Conservation (phyloP, 2,329 filamentous ascomycete species). For the Claviceps fusiformis region DNA sequence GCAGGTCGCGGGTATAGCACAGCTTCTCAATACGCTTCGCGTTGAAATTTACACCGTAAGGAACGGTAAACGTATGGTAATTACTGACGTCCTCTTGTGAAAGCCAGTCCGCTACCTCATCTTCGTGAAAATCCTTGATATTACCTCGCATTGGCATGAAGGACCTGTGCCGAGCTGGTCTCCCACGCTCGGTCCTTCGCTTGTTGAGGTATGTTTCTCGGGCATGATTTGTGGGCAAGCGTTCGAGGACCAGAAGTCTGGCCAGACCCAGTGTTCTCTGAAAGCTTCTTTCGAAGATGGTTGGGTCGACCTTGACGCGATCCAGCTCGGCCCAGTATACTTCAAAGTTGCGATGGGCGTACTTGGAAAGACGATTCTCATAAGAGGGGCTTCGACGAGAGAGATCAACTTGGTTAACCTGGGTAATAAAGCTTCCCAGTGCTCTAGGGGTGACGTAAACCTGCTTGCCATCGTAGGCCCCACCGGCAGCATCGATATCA, state of each 20-base stretch:
- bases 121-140: slow-evolving; percentile 63
- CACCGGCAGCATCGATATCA: slow-evolving; percentile 74
- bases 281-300: slow-evolving; percentile 75
- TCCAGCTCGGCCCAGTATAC: slow-evolving; percentile 67
- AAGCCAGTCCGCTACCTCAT: slow-evolving; percentile 75
- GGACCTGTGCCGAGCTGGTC: slow-evolving; percentile 32
- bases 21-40: slow-evolving; percentile 68
- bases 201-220: slow-evolving; percentile 59
- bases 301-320: slow-evolving; percentile 65
- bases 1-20: slow-evolving; percentile 65
- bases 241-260: slow-evolving; percentile 65
- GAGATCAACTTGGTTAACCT: slow-evolving; percentile 69
- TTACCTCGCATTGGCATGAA: slow-evolving; percentile 43
- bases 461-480: slow-evolving; percentile 63
- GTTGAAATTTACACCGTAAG: slow-evolving; percentile 47
- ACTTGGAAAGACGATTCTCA: slow-evolving; percentile 76
- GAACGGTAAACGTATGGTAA: slow-evolving; percentile 66
- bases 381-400: slow-evolving; percentile 72
- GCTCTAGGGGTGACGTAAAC: slow-evolving; percentile 70
- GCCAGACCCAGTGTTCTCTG: slow-evolving; percentile 63
- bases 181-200: slow-evolving; percentile 57
- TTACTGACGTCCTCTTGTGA: slow-evolving; percentile 62
- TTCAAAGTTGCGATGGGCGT: slow-evolving; percentile 74
- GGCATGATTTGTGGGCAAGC: slow-evolving; percentile 54
- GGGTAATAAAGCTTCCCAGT: slow-evolving; percentile 65